Evolutionary conservation across 176 grass and related monocot genomes (phyloP).

Genomic region (Tuctoria greenei): DNA sequence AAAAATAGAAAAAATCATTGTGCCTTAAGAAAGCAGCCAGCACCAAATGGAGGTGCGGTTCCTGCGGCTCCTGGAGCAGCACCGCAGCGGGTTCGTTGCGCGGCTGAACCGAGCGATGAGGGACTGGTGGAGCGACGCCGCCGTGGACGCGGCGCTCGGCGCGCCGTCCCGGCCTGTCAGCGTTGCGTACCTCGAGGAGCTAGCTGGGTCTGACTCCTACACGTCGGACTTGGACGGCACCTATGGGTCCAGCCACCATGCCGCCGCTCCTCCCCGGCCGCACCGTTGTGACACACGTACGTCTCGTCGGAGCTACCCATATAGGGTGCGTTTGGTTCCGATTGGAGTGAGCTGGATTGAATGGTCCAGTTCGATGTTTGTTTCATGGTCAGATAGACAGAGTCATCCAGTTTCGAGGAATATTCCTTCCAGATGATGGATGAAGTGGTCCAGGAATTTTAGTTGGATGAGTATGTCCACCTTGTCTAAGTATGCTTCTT

Average conservation of each 20-base stretch:
- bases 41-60: conserved; percentile 42
- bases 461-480: no score
- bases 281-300: conserved; percentile 19
- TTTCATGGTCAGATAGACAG: no score
- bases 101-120: conserved; percentile 72
- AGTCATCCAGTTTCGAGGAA: no score
- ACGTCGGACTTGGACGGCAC: not conserved
- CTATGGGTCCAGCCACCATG: not conserved
- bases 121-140: conserved; percentile 58
- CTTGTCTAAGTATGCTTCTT: no score
- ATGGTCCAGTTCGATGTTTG: no score
- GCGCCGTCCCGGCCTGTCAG: conserved; percentile 18
- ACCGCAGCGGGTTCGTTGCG: conserved; percentile 49
- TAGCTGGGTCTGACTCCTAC: not conserved
- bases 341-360: no score
- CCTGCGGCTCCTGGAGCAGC: conserved; percentile 51
- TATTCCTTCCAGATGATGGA: no score
- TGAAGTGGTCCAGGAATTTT: no score
- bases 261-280: not conserved
- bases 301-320: no score
- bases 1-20: no score
- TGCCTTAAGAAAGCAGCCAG: no score
- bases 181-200: conserved; percentile 25
- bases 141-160: conserved; percentile 53
- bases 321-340: no score